Percentiles rank a stretch among this genome's conserved stretches.
These are phyloP conservation scores for Malus hybrid DNA, from an alignment of 331 rosid genomes.

Conservation along the genomic window DNA sequence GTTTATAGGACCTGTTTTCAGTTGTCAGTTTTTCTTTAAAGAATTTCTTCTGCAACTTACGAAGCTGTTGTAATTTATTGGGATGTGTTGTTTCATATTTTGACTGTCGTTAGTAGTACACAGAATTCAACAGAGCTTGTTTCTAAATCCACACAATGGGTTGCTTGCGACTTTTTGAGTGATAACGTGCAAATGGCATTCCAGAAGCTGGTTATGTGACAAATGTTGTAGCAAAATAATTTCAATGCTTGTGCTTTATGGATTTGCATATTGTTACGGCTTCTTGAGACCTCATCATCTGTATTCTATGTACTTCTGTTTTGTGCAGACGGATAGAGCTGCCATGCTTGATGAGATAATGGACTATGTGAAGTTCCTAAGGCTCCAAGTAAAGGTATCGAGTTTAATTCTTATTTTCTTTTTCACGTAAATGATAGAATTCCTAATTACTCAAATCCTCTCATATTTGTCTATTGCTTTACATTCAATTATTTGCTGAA, in stretches of 20 bases:
- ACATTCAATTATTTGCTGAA: background rate
- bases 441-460: background rate
- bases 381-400: slow-evolving; percentile 89
- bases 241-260: background rate
- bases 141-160: background rate
- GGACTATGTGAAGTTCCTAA: slow-evolving; percentile 92
- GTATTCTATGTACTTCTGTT: slow-evolving; percentile 3
- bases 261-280: background rate
- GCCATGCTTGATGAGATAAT: slow-evolving; percentile 96
- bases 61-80: too few relatives aligned
- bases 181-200: background rate
- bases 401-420: background rate
- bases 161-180: background rate
- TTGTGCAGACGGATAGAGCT: slow-evolving; percentile 80
- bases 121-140: background rate
- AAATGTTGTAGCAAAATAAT: background rate
- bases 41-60: too few relatives aligned
- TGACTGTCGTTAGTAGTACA: too few relatives aligned
- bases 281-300: background rate
- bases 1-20: background rate
- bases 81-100: too few relatives aligned
- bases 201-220: background rate
- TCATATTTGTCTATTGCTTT: background rate
- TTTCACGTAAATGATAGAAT: background rate
- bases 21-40: too few relatives aligned